These are phyloP conservation scores for Stereocaulon alpinum DNA, from an alignment of 495 filamentous ascomycete genomes.

Conservation along the genomic window DNA sequence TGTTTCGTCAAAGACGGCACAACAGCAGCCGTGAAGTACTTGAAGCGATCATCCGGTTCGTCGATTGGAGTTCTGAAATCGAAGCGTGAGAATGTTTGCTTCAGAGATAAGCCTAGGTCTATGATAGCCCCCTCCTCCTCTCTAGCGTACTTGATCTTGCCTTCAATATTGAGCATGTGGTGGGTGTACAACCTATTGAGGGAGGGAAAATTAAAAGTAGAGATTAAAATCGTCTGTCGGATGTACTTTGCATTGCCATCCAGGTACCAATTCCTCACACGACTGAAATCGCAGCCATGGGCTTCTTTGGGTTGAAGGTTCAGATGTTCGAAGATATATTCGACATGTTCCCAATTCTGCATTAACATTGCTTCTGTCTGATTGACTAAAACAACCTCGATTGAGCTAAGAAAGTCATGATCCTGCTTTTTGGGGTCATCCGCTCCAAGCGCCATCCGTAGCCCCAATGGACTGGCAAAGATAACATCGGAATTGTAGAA, in stretches of 20 bases:
- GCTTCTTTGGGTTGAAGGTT: constrained; percentile 83
- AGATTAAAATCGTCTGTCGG: constrained; percentile 72
- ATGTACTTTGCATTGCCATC: constrained; percentile 70
- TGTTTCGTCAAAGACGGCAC: constrained; percentile 61
- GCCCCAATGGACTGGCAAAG: constrained; percentile 74
- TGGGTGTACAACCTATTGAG: constrained; percentile 67
- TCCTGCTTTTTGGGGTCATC: constrained; percentile 68
- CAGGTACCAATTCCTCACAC: constrained; percentile 84
- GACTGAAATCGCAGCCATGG: constrained; percentile 88
- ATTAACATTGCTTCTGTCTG: constrained; percentile 89
- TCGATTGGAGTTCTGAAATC: constrained; percentile 52
- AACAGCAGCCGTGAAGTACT: constrained; percentile 72
- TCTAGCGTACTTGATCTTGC: constrained; percentile 60
- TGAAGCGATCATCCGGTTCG: constrained; percentile 86
- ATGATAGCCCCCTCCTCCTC: constrained; percentile 55
- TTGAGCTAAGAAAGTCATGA: constrained; percentile 82
- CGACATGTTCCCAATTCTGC: constrained; percentile 98
- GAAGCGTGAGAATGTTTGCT: constrained; percentile 88
- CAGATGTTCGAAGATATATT: constrained; percentile 80
- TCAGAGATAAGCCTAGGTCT: constrained; percentile 51
- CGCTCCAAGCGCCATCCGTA: constrained; percentile 80
- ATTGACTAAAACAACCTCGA: constrained; percentile 83
- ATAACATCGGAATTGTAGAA: constrained; percentile 97
- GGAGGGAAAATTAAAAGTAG: constrained; percentile 80
- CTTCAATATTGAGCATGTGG: constrained; percentile 70